Conservation (phyloP, 1,284 basidiomycete genomes). For the Singerocomus rubriflavus region DNA sequence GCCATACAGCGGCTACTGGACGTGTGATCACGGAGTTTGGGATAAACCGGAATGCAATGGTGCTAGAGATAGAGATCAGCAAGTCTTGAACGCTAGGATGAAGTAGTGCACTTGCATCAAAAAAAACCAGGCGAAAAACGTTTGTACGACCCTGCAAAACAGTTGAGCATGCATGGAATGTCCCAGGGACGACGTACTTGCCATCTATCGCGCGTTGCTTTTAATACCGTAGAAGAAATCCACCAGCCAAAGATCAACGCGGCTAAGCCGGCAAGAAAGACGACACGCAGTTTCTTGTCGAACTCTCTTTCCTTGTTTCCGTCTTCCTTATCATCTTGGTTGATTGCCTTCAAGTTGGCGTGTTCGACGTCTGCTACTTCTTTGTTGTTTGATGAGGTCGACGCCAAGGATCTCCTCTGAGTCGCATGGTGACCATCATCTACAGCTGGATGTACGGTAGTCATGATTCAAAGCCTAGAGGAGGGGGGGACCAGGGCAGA, state of each 20-base stretch:
- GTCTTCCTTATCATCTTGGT: slow-evolving; percentile 27
- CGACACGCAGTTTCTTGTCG: slow-evolving; percentile 34
- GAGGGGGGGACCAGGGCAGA: not conserved
- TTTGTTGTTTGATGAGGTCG: slow-evolving; percentile 17
- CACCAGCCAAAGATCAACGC: slow-evolving; percentile 75
- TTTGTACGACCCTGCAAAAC: slow-evolving; percentile 63
- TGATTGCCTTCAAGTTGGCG: slow-evolving; percentile 8
- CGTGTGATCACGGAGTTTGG: slow-evolving; percentile 63
- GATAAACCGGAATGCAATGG: slow-evolving; percentile 79
- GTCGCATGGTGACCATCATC: slow-evolving; percentile 1
- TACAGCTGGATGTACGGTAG: slow-evolving; percentile 1
- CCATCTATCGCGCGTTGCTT: slow-evolving; percentile 73
- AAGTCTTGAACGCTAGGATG: not conserved
- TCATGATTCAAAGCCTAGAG: slow-evolving; percentile 17
- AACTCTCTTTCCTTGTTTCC: slow-evolving; percentile 10
- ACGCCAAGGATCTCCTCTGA: slow-evolving; percentile 22
- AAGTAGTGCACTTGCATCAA: slow-evolving; percentile 46
- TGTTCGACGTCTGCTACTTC: slow-evolving; percentile 24
- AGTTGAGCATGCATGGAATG: slow-evolving; percentile 15
- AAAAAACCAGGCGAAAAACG: slow-evolving; percentile 79
- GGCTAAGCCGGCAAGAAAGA: slow-evolving; percentile 52
- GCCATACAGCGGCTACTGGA: slow-evolving; percentile 67
- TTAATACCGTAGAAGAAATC: slow-evolving; percentile 68
- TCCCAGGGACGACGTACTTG: slow-evolving; percentile 24
- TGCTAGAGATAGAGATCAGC: slow-evolving; percentile 37